These are phyloP conservation scores for Colletotrichum cuscutae DNA, from an alignment of 2,329 filamentous ascomycete species.

Conservation along the genomic window DNA sequence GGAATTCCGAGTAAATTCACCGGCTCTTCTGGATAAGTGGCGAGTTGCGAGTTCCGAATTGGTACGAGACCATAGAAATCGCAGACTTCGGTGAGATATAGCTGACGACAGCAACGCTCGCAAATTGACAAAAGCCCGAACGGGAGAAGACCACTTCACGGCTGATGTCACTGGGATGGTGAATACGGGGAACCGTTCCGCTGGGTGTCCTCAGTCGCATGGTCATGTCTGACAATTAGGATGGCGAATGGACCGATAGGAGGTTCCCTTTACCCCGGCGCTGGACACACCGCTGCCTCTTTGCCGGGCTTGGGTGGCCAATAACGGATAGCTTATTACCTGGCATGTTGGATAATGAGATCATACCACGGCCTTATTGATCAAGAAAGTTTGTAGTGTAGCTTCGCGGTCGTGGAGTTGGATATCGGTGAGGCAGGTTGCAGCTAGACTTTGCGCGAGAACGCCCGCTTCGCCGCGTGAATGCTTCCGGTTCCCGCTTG, in stretches of 20 bases:
- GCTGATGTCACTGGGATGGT: conserved; percentile 24
- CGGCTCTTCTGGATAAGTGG: not conserved
- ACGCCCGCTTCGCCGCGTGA: conserved; percentile 15
- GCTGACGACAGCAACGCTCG: not conserved
- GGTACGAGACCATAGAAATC: conserved; percentile 6
- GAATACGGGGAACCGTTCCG: conserved; percentile 28
- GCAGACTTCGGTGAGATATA: not conserved
- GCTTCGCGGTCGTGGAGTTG: not conserved
- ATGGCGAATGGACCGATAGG: conserved; percentile 20
- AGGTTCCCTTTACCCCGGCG: conserved; percentile 4
- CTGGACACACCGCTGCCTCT: conserved; percentile 22
- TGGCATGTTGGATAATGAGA: conserved; percentile 18
- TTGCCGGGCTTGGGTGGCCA: not conserved
- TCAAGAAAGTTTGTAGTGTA: conserved; percentile 9
- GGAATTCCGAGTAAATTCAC: not conserved
- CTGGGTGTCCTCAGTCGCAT: conserved; percentile 16
- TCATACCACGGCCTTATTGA: not conserved
- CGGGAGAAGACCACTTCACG: not conserved
- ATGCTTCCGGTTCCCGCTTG: conserved; percentile 17
- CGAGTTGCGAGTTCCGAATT: not conserved
- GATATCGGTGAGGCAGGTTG: not conserved
- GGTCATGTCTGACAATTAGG: conserved; percentile 17
- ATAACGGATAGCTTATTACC: not conserved
- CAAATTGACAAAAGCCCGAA: not conserved
- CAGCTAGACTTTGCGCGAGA: not conserved